Evolutionary conservation across 768 basidiomycete genomes (phyloP), one percentile per base, ranked within the genome.

Genomic region (Dictyophora rubrovolvata): DNA sequence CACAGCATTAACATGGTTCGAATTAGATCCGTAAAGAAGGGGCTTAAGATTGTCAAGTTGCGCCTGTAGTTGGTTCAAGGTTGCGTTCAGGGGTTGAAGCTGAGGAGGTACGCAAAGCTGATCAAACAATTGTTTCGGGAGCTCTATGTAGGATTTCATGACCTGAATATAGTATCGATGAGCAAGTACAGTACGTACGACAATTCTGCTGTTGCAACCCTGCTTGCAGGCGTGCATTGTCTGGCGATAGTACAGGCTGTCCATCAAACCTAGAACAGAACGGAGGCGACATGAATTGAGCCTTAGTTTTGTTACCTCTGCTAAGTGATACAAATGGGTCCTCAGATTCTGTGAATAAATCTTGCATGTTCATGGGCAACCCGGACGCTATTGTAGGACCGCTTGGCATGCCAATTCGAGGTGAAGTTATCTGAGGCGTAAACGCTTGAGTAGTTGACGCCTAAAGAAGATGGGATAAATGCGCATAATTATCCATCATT

Each of bases 31-130:
- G n/a, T 22, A 35, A 16, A 59, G 49, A 17, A 59, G 33, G 11
- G 57, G 57, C 49, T 36, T 48, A 16, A 59, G 57, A 23, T 6
- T 36, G 12, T 59, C 57, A 28, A 59, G 57, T 35, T 59, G 57
- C 14, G 46, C 17, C 34, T 59, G 48, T 5, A 59, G 35, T 28
- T 52, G 18, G 23, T 59, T 22, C 16, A 59, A 51, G 14, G 57
- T 59, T 28, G 57, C 35, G 23, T 28, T 52, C 22, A 59, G 11
- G 16, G 55, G 55, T 22, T 56, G 55, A 16, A 56, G 55, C 14
- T 21, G 46, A 28, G 22, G 46, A 14, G 55, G 55, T 28, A 56
- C 18, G n/a, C 23, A 33, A 28, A 36, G 28, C 28, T 36, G 21
- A 46, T 18, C 36, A 18, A 11, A 9, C 12, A 16, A 5, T 28